A percentile compares a stretch with the other conserved stretches of the same genome.
Conservation (phyloP, 73 alveolate genomes). For the Diophrys appendiculata region DNA sequence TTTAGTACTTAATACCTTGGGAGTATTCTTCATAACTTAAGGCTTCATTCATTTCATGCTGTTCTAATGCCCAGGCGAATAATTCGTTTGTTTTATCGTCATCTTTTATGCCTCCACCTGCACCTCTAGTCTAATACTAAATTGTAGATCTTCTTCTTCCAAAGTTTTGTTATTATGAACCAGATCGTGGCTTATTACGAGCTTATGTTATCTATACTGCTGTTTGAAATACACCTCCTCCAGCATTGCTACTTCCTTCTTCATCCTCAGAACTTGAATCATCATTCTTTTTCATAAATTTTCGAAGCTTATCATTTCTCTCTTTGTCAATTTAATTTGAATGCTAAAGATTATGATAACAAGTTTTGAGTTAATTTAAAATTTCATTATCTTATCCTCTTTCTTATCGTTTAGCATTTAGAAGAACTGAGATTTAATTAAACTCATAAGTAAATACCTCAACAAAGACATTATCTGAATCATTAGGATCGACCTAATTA, state of each 20-base stretch:
- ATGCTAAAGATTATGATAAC: neutral
- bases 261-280: neutral
- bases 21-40: neutral
- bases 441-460: neutral
- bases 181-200: too few species aligned
- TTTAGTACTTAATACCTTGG: too few species aligned
- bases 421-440: neutral
- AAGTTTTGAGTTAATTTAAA: too few species aligned
- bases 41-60: neutral
- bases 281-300: neutral
- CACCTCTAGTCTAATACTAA: too few species aligned
- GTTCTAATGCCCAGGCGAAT: neutral
- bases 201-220: neutral
- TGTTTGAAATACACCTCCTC: neutral
- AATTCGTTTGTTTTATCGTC: neutral
- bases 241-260: neutral
- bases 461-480: neutral
- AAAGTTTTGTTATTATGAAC: too few species aligned
- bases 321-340: too few species aligned
- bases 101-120: too few species aligned
- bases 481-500: neutral
- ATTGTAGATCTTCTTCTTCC: too few species aligned
- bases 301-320: neutral
- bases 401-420: neutral
- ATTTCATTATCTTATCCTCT: neutral